Conservation (phyloP, 345 rosid species). For the Eucalyptus sp. region DNA sequence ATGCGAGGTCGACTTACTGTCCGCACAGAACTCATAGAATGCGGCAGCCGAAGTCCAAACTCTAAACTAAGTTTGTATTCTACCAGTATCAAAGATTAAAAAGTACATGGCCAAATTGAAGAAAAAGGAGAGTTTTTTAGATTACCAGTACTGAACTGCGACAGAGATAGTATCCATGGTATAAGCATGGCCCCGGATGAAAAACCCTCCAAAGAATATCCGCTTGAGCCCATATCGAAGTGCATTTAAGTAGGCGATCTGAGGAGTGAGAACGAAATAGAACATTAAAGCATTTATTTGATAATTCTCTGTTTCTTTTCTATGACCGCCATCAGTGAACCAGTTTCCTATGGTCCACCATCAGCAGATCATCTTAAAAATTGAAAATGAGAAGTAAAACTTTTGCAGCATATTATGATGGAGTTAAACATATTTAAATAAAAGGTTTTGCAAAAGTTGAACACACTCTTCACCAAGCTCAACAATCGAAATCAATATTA, state of each 20-base stretch:
- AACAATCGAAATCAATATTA: neutral
- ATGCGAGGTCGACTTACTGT: neutral
- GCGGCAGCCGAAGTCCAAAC: neutral
- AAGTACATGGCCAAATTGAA: neutral
- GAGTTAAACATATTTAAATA: neutral
- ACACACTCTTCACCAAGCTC: neutral
- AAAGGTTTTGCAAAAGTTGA: neutral
- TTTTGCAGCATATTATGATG: neutral
- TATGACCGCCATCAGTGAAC: neutral
- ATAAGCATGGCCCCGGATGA: constrained; percentile 58
- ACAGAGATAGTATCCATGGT: constrained; percentile 83
- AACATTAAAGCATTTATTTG: neutral
- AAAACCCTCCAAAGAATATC: constrained; percentile 74
- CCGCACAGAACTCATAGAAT: neutral
- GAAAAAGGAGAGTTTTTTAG: neutral
- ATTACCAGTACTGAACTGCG: constrained; percentile 70
- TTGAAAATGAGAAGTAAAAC: neutral
- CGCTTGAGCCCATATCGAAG: constrained; percentile 78
- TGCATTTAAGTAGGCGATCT: constrained; percentile 80
- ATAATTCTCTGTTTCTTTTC: neutral
- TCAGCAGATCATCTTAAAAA: neutral
- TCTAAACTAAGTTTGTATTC: neutral
- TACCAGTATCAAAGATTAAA: neutral
- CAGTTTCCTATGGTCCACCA: neutral
- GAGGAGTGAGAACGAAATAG: neutral